Base-by-base conservation (phyloP, 495 filamentous ascomycete genomes). In the Penicillium turbatum region DNA sequence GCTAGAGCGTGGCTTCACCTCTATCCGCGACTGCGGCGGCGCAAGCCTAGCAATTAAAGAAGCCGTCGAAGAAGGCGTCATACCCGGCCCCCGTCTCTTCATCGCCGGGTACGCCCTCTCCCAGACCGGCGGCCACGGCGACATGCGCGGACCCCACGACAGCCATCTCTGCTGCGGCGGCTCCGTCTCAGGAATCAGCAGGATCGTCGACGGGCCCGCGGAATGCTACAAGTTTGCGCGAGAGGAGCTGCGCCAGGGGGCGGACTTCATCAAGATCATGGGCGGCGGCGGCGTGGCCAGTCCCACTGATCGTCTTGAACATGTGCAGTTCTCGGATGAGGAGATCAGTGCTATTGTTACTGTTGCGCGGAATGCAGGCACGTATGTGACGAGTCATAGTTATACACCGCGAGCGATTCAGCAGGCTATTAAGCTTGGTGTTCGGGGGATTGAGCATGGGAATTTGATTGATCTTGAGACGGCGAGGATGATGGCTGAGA, bases 221-320 rank as follows among this genome's bases (percentile, higher is more conserved):
- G 74, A 74, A 40, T 81, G 78, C 51, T 62, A 77, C 17, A 71
- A 69, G 21, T 69, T 56, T 45, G 76, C 72, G 0, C 66, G 79
- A 9, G 78, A 82, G 34, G 74, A 79, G 60, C 59, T 82, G 8
- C 68, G 79, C 5, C 63, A 60, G 10, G 79, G 80, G 0, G 73
- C 78, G 1, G 74, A 82, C 41, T 81, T 81, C 48, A 72, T 82
- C 63, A 82, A 82, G 63, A 81, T 82, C 48, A 81, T 82, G 79
- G 64, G 68, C 6, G 73, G 75, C 4, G 78, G 79, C 0, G 80
- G 79, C 1, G 79, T 82, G 6, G 76, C 74, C 0, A 74, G 65
- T 30, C 77, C 77, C 0, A 77, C 79, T 0, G 79, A 81, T 55
- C 60, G 59, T 36, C 56, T 82, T 24, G 69, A 76, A 16, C 69